Base-by-base conservation (phyloP, 306 rosid genomes). In the Inga oerstediana region DNA sequence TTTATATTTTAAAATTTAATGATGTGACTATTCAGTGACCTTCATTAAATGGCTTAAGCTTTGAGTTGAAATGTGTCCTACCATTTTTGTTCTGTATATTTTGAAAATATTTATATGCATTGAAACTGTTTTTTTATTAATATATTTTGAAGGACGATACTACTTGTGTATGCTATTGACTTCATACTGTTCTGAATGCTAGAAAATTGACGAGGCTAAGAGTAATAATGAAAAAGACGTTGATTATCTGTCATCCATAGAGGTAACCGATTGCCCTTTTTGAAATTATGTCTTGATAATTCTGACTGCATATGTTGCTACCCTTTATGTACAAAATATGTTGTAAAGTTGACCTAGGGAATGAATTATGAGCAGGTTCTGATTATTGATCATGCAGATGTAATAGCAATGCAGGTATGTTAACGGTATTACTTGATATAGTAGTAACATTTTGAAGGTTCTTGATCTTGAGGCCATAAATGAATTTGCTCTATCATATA, bases 181-280 rank as follows among this genome's bases (percentile, higher is more conserved):
- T 52, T 22, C 37, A 54, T 7, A 62, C 65, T 87, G 81, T 87
- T 79, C 44, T 74, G 70, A 30, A 85, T 84, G 43, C 44, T 87
- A 96, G 99, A 96, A 96, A 96, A 90, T 93, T 59, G 95, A 88
- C 13, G 94, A 90, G 87, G 87, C 89, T 45, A 85, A 80, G 81
- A 78, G 30, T 67, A 88, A 88, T 70, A 92, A 92, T 92, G 97
- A 90, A 85, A 96, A 96, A 82, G 97, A 96, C 71, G 91, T 93
- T 35, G 98, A 96, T 85, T 96, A 90, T 92, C 91, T 96, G 86
- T 93, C 99, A 16, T 96, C 99, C 46, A 91, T 96, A 77, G 99
- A 96, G 96, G 99, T 93, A 86, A 87, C 7, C 37, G 82, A 17
- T 84, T 71, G 35, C 84, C 68, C 35, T 72, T 62, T 19, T 49